Base-by-base conservation (phyloP, 306 rosid species). In the Mimosa pudica region DNA sequence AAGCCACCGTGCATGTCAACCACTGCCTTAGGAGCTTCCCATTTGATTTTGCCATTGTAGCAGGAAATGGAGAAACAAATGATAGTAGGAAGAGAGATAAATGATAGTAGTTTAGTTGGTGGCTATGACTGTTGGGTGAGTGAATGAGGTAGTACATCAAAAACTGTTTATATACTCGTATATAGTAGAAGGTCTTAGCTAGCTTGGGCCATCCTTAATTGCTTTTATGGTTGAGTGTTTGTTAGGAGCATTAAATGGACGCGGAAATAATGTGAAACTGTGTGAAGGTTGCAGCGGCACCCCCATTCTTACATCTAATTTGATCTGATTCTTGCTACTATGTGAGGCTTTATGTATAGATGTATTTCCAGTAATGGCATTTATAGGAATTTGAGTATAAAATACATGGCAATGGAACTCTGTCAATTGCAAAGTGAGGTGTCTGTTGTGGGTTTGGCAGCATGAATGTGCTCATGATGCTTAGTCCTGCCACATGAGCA, bases 201-300 rank as follows among this genome's bases (percentile, higher is more conserved):
- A 67, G 35, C 52, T 6, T 67, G 14, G 61, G 36, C 6, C 10
- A 46, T 13, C 70, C 9, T 11, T 63, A 60, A 61, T 55, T 47
- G 79, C 79, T 75, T 87, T 79, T 80, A 80, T 83, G 38, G 91
- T 88, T 89, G 94, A 51, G 81, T 55, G 87, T 83, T 86, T 46
- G 90, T 72, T 80, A 69, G 84, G 64, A 68, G 82, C 97, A 92
- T 90, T 94, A 75, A 93, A 77, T 86, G 81, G 89, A 91, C 93
- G 93, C 97, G 92, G 89, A 86, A 49, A 82, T 77, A 84, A 66
- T 77, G 80, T 85, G 83, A 83, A 78, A 71, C 5, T 70, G 60
- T 77, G 74, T 63, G 74, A 18, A 67, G 55, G 36, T 47, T 44
- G 46, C 49, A 38, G 41, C 54, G 33, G 47, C 16, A 54, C 64